Evolutionary conservation across 148 eudicot species (phyloP), one percentile per base, ranked within the genome.

Genomic region (Persicaria maculosa): DNA sequence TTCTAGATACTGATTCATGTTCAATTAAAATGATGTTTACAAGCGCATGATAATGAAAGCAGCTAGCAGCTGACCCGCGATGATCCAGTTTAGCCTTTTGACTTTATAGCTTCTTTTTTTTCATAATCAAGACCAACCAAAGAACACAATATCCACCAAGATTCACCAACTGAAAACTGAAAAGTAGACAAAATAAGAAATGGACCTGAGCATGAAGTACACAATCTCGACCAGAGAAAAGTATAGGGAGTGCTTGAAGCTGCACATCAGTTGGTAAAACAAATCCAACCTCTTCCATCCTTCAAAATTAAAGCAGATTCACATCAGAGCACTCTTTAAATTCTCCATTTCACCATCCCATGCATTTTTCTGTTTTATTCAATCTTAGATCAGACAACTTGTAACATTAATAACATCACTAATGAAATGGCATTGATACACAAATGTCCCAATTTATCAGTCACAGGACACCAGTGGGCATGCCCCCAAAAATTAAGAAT

Each of bases 171-270:
- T 43, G 47, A 65, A 65, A 43, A 47, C 40, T 43, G 47, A 65
- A 65, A 43, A 47, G 58, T 47, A 74, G 52, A 20, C 48, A 46
- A 74, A 50, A 44, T 55, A 47, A 74, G 53, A 76, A 68, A 84
- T 64, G 72, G 75, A 95, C 99, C 99, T 90, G 99, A 74, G 99
- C 93, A 77, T 95, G 99, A 78, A 95, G 85, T 54, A 95, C 74
- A 71, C 97, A 92, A 77, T 95, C 99, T 67, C 78, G 80, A 15
- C 99, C 97, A 52, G 94, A 85, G 73, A 95, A 85, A 43, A 95
- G 84, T 59, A 90, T 76, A 8, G 97, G 96, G 81, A 95, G 86
- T 74, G 96, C 93, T 83, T 89, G 88, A 58, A 62, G 77, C 84
- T 92, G 99, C 62, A 95, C 94, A 44, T 83, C 88, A n/a, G 99